phyloP scores from a whole-genome alignment of 2,329 filamentous ascomycete species.

The Rugonectria rugulosa region DNA sequence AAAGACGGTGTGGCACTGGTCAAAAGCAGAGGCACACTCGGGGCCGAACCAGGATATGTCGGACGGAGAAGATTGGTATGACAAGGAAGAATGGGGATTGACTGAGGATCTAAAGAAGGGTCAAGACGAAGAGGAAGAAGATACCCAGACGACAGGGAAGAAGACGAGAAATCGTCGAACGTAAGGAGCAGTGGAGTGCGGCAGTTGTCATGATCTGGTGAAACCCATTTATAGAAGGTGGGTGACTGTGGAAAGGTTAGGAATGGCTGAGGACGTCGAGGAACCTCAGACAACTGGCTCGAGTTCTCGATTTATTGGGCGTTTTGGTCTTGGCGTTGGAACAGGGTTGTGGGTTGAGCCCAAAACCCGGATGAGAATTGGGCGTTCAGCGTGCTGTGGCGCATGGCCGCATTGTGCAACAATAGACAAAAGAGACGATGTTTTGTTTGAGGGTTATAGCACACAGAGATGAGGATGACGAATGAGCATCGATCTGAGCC shows the following conservation, averaged over 20 bases:
- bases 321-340: constrained; percentile 13
- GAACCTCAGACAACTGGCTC: constrained; percentile 3
- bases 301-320: no score
- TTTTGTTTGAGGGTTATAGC: no score
- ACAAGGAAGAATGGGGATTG: constrained; percentile 80
- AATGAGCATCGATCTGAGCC: no score
- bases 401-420: neutral
- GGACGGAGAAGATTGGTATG: constrained; percentile 90
- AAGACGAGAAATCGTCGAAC: constrained; percentile 65
- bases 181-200: no score
- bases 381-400: neutral
- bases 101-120: constrained; percentile 81
- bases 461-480: no score
- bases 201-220: neutral
- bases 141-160: constrained; percentile 65
- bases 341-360: constrained; percentile 3
- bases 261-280: neutral
- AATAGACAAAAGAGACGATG: constrained; percentile 8
- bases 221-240: neutral
- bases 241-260: neutral
- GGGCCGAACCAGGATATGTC: constrained; percentile 76
- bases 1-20: constrained; percentile 75
- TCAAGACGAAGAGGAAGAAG: constrained; percentile 83
- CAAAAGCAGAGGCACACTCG: constrained; percentile 78
- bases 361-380: neutral